Evolutionary conservation across 371 early-diverging fungal species (phyloP).

Genomic region (Rhizopus arrhizus): DNA sequence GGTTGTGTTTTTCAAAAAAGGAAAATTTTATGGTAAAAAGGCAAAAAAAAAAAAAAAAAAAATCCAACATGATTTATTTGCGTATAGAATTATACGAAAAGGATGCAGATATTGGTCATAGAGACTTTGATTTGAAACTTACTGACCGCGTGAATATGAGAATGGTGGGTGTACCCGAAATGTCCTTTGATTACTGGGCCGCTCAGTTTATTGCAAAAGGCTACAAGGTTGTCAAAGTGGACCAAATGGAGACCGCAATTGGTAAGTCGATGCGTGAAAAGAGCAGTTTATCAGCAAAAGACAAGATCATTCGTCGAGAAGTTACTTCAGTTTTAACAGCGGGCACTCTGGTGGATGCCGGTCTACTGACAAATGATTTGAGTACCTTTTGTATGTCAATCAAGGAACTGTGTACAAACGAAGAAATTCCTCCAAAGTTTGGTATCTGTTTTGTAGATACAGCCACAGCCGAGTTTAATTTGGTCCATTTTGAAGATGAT

Average conservation of each 20-base stretch:
- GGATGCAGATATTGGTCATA: conserved; percentile 98
- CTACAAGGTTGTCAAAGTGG: conserved; percentile 95
- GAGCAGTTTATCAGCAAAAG: conserved; percentile 55
- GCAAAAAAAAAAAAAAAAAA: neutral
- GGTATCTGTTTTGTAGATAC: conserved; percentile 96
- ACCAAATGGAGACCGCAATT: conserved; percentile 97
- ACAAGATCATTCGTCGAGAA: conserved; percentile 94
- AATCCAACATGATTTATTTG: neutral
- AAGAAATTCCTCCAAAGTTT: conserved; percentile 51
- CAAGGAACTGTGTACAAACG: conserved; percentile 57
- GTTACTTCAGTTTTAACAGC: conserved; percentile 92
- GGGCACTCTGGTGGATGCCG: conserved; percentile 93
- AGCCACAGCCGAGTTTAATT: conserved; percentile 86
- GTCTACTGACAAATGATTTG: conserved; percentile 84
- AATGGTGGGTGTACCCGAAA: conserved; percentile 99
- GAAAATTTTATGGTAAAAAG: conserved; percentile 90
- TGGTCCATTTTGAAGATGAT: conserved; percentile 86
- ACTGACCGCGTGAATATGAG: conserved; percentile 98
- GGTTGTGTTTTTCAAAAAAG: conserved; percentile 99
- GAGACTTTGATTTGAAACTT: conserved; percentile 95
- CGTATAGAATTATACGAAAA: conserved; percentile 95
- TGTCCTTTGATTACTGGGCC: conserved; percentile 95
- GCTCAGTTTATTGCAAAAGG: conserved; percentile 96
- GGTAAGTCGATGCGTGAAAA: conserved; percentile 95
- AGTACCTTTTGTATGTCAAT: conserved; percentile 93